Evolutionary conservation across 345 rosid species (phyloP), one percentile per base, ranked within the genome.

Genomic region (Adansonia digitata): DNA sequence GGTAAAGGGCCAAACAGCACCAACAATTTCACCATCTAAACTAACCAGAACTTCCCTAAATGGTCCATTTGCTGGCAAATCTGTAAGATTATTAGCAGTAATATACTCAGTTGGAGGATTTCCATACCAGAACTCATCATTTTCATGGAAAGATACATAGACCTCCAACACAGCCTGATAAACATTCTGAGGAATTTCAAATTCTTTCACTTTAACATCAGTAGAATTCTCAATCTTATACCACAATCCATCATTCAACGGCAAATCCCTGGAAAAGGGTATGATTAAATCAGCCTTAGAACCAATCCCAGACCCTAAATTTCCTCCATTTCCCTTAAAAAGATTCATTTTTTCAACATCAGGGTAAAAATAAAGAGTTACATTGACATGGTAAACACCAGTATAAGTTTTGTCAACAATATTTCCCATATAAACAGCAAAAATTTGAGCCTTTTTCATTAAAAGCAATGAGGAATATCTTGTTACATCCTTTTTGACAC

Each of bases 1-100:
- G 37, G 98, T 90, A 77, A 94, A 94, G 26, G 96, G 98, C 93
- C 96, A 94, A 53, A 92, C 53, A 0, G 92, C 90, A 69, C 98
- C 98, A 9, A 91, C 89, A 0, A 82, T 12, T 20, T 69, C 66
- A 0, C 87, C 93, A 64, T 94, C 97, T 18, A 94, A 85, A 75
- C 78, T 87, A 29, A 94, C 86, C 71, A 90, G 73, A 76, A 90
- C 97, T 85, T 94, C 98, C 79, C 98, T 84, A 74, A 94, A 94
- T 52, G 98, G 96, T 49, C 98, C 96, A 78, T 94, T 94, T 29
- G 96, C 98, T 15, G 82, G 73, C 0, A 12, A 35, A 40, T 22
- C 80, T 22, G 80, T 85, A 5, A 92, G 83, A 72, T 85, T 84
- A 45, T 94, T 94, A 0, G 92, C 91, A 39, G 71, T 56, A 64